These are phyloP conservation scores for Termitomyces sp. DNA, from an alignment of 768 basidiomycete species.

Conservation along the genomic window DNA sequence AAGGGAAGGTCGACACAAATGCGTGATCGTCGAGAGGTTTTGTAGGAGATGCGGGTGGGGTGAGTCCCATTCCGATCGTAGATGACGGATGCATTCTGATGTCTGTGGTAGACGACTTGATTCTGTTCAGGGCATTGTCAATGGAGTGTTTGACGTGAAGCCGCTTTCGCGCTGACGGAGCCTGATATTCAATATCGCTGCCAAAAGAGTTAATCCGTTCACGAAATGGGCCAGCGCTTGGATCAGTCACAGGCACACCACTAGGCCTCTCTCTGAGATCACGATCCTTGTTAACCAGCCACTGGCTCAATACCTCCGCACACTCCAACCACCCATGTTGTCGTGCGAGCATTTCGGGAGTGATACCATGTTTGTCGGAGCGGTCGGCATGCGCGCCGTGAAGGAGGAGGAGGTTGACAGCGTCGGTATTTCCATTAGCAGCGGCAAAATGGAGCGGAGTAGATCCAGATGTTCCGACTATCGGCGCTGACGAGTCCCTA, in stretches of 20 bases:
- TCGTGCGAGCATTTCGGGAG: constrained; percentile 78
- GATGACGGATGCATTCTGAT: constrained; percentile 23
- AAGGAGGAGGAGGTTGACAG: constrained; percentile 75
- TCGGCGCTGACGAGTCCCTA: constrained; percentile 60
- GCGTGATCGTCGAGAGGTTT: constrained; percentile 42
- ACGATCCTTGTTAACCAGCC: constrained; percentile 56
- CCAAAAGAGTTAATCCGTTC: constrained; percentile 16
- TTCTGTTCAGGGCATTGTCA: constrained; percentile 62
- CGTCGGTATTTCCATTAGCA: constrained; percentile 82
- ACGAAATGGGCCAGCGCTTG: constrained; percentile 11
- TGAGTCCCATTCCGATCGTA: constrained; percentile 15
- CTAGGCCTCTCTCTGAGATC: constrained; percentile 50
- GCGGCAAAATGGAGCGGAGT: constrained; percentile 97
- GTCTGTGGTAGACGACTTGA: constrained; percentile 27
- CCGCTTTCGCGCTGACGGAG: constrained; percentile 35
- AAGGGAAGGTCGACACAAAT: constrained; percentile 27
- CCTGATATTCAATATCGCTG: constrained; percentile 22
- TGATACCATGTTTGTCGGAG: constrained; percentile 88
- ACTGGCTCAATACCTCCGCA: constrained; percentile 66
- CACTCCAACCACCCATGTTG: constrained; percentile 78
- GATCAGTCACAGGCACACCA: constrained; percentile 23
- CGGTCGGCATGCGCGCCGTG: constrained; percentile 80
- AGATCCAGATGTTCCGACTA: constrained; percentile 80
- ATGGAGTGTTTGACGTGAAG: constrained; percentile 75
- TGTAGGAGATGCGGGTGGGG: constrained; percentile 38